Conservation (phyloP, 83 land plant genomes). For the Isoetes engelmannii region DNA sequence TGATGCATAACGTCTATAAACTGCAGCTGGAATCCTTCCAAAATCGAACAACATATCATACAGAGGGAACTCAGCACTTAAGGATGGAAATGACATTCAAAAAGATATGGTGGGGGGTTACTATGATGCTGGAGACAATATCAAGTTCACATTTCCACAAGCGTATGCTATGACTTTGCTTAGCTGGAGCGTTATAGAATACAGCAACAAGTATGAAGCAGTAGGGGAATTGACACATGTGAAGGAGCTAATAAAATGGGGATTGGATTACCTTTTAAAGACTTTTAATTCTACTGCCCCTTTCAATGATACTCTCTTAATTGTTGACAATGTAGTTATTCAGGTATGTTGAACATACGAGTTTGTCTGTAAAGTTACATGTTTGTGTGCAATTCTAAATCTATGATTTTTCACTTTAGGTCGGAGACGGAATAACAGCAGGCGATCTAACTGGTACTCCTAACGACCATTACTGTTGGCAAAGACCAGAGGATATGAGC, state of each 20-base stretch:
- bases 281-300: constrained; percentile 71
- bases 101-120: constrained; percentile 64
- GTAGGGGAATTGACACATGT: constrained; percentile 67
- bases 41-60: constrained; percentile 61
- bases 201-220: constrained; percentile 54
- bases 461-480: constrained; percentile 82
- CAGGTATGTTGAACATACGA: not conserved
- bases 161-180: constrained; percentile 76
- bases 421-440: constrained; percentile 11
- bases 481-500: constrained; percentile 86
- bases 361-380: not conserved
- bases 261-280: constrained; percentile 70
- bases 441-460: constrained; percentile 38
- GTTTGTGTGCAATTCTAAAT: not conserved
- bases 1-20: too few species aligned
- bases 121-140: constrained; percentile 88
- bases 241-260: constrained; percentile 85
- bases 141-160: constrained; percentile 72
- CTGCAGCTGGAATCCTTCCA: constrained; percentile 72
- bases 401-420: not conserved
- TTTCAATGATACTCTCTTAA: not conserved
- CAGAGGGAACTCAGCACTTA: constrained; percentile 70
- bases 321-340: not conserved
- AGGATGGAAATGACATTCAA: constrained; percentile 58
- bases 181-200: constrained; percentile 91